Percentiles rank a stretch among this genome's conserved stretches.
phyloP scores from a whole-genome alignment of 768 basidiomycete species.

The Tricholoma furcatifolium region DNA sequence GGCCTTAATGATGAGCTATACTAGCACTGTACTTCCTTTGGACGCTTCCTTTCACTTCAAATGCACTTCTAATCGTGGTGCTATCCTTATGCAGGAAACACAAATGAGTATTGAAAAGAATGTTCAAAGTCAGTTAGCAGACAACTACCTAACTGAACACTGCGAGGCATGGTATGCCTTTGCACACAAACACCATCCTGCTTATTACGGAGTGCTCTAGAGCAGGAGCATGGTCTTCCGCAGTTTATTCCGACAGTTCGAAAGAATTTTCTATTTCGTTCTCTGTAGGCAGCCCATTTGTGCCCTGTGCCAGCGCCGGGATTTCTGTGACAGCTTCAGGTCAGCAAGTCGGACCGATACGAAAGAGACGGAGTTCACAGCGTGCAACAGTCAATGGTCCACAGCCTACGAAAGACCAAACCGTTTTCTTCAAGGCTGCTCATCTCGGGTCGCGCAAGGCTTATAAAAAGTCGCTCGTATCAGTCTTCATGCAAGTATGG shows the following conservation, averaged over 20 bases:
- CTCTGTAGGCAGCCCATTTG: conserved; percentile 1
- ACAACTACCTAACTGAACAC: conserved; percentile 3
- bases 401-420: neutral
- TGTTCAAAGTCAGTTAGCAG: neutral
- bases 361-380: conserved; percentile 1
- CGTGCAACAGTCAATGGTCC: neutral
- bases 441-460: neutral
- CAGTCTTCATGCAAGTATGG: neutral
- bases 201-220: no score
- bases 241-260: conserved; percentile 1
- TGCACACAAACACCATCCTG: neutral
- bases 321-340: neutral
- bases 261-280: conserved; percentile 1
- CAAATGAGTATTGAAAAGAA: conserved; percentile 8
- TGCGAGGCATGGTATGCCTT: conserved; percentile 11
- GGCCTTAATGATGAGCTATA: neutral
- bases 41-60: conserved; percentile 7
- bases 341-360: neutral
- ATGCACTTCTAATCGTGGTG: no score
- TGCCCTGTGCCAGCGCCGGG: neutral
- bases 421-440: conserved; percentile 7
- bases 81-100: conserved; percentile 9
- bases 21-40: conserved; percentile 1
- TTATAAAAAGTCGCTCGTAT: neutral
- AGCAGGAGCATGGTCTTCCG: conserved; percentile 9